A percentile compares a stretch with the other conserved stretches of the same genome.
These are phyloP conservation scores for Hygrophorus russula DNA, from an alignment of 768 basidiomycete species.

Conservation along the genomic window DNA sequence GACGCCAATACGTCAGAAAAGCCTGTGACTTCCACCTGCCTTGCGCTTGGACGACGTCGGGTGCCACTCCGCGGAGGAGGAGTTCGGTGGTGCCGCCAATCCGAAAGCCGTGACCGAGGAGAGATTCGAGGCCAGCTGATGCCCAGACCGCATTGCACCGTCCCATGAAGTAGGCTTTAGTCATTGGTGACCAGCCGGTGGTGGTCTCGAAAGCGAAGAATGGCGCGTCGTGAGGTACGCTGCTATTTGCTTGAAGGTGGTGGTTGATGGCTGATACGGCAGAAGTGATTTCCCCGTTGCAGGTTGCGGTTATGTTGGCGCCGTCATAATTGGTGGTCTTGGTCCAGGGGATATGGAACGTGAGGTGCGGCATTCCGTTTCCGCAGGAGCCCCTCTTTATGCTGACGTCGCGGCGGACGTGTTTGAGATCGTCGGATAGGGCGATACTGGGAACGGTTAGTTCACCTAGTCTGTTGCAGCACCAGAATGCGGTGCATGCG, in stretches of 20 bases:
- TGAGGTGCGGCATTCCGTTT: too few relatives aligned
- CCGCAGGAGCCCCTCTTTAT: too few relatives aligned
- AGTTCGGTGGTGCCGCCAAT: constrained; percentile 19
- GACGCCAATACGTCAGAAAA: constrained; percentile 20
- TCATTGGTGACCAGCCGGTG: constrained; percentile 5
- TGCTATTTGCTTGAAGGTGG: constrained; percentile 12
- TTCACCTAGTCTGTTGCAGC: constrained; percentile 20
- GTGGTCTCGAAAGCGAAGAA: constrained; percentile 9
- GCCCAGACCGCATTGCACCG: constrained; percentile 11
- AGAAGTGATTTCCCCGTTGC: constrained; percentile 6
- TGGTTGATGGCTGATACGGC: constrained; percentile 12
- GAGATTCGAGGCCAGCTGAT: neutral
- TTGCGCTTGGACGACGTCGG: constrained; percentile 20
- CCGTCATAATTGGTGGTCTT: constrained; percentile 19
- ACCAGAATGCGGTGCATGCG: constrained; percentile 23
- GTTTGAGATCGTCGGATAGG: too few relatives aligned
- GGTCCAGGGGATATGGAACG: constrained; percentile 24
- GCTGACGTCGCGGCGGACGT: too few relatives aligned
- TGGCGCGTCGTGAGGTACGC: constrained; percentile 9
- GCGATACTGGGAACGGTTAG: constrained; percentile 11
- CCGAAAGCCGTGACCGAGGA: constrained; percentile 16
- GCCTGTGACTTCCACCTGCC: constrained; percentile 23
- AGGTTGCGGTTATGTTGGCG: constrained; percentile 18
- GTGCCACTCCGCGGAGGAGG: constrained; percentile 15
- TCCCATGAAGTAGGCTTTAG: constrained; percentile 7